These are phyloP conservation scores for Perilla frutescens DNA, from an alignment of 257 asterid species.

Conservation along the genomic window DNA sequence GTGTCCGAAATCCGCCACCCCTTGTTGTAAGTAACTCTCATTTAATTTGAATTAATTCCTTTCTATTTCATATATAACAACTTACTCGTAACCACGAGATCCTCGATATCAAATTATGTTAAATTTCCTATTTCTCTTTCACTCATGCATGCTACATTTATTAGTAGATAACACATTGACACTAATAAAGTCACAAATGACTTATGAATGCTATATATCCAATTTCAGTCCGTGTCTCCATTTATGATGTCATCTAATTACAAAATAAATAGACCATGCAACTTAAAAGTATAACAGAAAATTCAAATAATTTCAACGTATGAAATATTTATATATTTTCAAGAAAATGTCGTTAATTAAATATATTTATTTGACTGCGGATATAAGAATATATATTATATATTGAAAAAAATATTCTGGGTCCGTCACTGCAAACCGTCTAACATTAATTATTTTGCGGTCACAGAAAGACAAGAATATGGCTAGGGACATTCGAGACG, in stretches of 20 bases:
- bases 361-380: no score
- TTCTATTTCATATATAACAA: not conserved
- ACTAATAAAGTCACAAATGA: no score
- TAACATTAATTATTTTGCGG: not conserved
- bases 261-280: not conserved
- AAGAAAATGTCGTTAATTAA: no score
- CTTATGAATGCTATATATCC: no score
- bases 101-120: not conserved
- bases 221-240: not conserved
- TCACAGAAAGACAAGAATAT: conserved; percentile 85
- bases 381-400: no score
- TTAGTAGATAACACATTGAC: no score
- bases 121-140: not conserved
- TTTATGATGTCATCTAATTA: not conserved
- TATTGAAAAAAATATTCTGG: no score
- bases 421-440: no score
- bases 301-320: no score
- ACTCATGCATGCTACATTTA: not conserved
- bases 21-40: conserved; percentile 51
- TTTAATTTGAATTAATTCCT: not conserved
- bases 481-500: conserved; percentile 95
- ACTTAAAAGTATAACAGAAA: not conserved
- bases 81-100: not conserved
- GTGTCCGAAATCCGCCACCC: conserved; percentile 99
- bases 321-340: no score